A percentile compares a stretch with the other conserved stretches of the same genome.
These are phyloP conservation scores for Heimioporus retisporus DNA, from an alignment of 1,284 basidiomycete genomes.

Conservation along the genomic window DNA sequence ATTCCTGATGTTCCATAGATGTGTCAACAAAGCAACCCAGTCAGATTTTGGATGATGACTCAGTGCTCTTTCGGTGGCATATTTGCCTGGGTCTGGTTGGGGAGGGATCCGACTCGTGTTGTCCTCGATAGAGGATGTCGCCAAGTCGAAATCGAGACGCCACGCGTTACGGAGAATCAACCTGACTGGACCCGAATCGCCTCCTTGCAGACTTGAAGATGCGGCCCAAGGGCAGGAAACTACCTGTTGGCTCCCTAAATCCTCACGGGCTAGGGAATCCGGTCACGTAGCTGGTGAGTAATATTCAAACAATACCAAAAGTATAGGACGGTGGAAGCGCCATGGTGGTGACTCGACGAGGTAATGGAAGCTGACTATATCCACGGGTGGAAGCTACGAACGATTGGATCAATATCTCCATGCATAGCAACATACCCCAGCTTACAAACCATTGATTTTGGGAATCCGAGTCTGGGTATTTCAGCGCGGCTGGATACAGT, in stretches of 20 bases:
- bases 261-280: conserved; percentile 9
- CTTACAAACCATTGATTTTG: background rate
- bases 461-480: background rate
- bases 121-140: conserved; percentile 36
- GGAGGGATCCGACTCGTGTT: conserved; percentile 25
- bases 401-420: too few relatives aligned
- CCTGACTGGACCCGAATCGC: conserved; percentile 23
- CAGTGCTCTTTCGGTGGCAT: conserved; percentile 45
- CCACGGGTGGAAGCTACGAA: background rate
- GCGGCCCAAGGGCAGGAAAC: background rate
- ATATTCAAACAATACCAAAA: background rate
- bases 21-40: background rate
- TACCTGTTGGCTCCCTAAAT: background rate
- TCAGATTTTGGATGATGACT: conserved; percentile 6
- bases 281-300: conserved; percentile 11
- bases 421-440: background rate
- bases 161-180: conserved; percentile 42
- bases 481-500: background rate
- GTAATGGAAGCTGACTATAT: conserved; percentile 6
- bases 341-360: background rate
- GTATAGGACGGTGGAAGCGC: background rate
- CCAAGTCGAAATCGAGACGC: conserved; percentile 40
- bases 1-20: conserved; percentile 31
- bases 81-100: conserved; percentile 41
- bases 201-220: conserved; percentile 2